Evolutionary conservation across 108 stramenopile genomes (phyloP), one percentile per base, ranked within the genome.

Genomic region (Hondaea fermentalgiana): DNA sequence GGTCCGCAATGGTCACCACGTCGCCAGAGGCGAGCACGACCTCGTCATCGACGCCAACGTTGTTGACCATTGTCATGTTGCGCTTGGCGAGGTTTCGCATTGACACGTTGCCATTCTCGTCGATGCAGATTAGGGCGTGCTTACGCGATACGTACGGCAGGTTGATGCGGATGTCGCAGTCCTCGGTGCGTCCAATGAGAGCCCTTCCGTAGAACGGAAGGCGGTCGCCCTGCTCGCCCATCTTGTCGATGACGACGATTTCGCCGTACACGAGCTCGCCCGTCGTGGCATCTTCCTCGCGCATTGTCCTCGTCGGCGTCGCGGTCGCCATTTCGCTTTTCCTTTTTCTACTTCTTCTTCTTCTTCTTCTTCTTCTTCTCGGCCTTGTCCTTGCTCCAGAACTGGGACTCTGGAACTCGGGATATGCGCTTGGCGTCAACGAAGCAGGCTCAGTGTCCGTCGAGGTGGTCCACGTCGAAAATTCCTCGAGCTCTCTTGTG

Each of bases 1-100:
- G 76, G 76, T 83, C 76, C 17, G 76, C 76, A 4, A 83, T 83
- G 51, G 76, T 83, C 8, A 83, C 49, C 17, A 83, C 51, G 51
- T 83, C 76, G 10, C 76, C 76, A 35, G 45, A 53, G n/a, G 19
- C 51, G 17, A 83, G 76, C 17, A 35, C 23, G 45, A 25, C 23
- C 51, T 83, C 51, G 51, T 53, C 76, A 3, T 83, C 76, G 49
- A 83, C 49, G 51, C 14, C 49, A 2, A n/a, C 51, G 45, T 23
- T 83, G 76, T 83, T 83, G 49, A 83, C 45, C 49, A 83, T 47
- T 12, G 76, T 83, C 76, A 83, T 83, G 76, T 83, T 83, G 49
- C 51, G 19, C 76, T 53, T 83, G 76, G 49, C n/a, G 76, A 83
- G 76, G 51, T 83, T 83, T 6, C 28, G 49, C 51, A 83, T 53